Conservation (phyloP, 352 stramenopile species). For the Thraustochytrium striatum region DNA sequence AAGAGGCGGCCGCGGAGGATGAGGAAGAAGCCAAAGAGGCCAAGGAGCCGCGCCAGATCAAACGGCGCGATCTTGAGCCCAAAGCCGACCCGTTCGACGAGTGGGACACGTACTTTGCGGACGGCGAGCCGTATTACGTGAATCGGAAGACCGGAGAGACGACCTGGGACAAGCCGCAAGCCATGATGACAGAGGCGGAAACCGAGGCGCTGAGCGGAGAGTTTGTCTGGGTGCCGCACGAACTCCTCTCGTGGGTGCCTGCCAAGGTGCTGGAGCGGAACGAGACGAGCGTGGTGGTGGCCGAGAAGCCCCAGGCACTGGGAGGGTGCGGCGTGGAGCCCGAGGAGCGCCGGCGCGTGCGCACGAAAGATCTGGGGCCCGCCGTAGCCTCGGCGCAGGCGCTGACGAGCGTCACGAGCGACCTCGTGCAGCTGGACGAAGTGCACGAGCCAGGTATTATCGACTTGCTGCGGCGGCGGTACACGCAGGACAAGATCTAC, state of each 20-base stretch:
- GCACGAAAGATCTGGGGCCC: slow-evolving; percentile 28
- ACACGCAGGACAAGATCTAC: slow-evolving; percentile 61
- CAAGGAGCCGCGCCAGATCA: background rate
- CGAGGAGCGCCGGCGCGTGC: slow-evolving; percentile 20
- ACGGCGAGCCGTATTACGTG: slow-evolving; percentile 41
- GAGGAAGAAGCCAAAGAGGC: background rate
- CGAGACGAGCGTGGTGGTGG: slow-evolving; percentile 2
- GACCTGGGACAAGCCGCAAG: slow-evolving; percentile 34
- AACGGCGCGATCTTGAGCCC: slow-evolving; percentile 19
- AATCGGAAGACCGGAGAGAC: slow-evolving; percentile 40
- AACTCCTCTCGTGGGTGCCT: slow-evolving; percentile 36
- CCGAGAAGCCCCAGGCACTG: slow-evolving; percentile 16
- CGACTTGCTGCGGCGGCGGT: slow-evolving; percentile 39
- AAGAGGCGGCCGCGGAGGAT: background rate
- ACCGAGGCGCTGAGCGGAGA: slow-evolving; percentile 22
- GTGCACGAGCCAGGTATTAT: slow-evolving; percentile 51
- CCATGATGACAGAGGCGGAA: slow-evolving; percentile 10
- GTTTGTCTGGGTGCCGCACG: slow-evolving; percentile 44
- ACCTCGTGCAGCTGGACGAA: slow-evolving; percentile 51
- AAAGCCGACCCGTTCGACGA: slow-evolving; percentile 33
- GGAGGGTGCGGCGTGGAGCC: background rate
- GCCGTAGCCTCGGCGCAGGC: slow-evolving; percentile 27
- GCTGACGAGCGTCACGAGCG: slow-evolving; percentile 45
- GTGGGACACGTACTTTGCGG: slow-evolving; percentile 41
- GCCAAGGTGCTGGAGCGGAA: slow-evolving; percentile 43